These are phyloP conservation scores for Golubevia pallescens DNA, from an alignment of 1,284 basidiomycete species.

Conservation along the genomic window DNA sequence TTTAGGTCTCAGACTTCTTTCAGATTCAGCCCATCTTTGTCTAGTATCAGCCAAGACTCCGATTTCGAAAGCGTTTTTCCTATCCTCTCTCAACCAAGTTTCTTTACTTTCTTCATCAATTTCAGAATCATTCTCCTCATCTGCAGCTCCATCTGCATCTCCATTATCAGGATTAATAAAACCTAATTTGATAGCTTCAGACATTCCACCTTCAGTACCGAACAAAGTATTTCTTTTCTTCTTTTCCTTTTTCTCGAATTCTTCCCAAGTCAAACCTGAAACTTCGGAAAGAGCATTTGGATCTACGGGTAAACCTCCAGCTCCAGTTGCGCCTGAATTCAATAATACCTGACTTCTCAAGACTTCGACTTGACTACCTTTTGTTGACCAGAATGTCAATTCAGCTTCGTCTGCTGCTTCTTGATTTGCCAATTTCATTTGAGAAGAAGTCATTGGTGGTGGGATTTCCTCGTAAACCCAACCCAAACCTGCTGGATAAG, in stretches of 20 bases:
- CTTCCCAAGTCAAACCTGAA: not conserved
- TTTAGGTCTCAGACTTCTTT: not conserved
- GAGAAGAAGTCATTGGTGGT: not conserved
- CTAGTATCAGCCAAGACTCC: not conserved
- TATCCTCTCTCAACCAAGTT: not conserved
- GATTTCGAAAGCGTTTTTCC: not conserved
- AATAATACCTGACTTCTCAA: not conserved
- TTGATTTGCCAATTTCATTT: not conserved
- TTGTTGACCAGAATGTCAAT: not conserved
- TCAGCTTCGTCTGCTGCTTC: not conserved
- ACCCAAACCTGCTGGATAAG: not conserved
- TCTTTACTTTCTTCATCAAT: not conserved
- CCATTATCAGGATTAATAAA: not conserved
- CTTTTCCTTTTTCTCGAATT: slow-evolving; percentile 16
- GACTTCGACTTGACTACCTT: not conserved
- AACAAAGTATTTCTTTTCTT: slow-evolving; percentile 14
- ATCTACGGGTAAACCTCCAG: not conserved
- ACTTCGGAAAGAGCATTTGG: not conserved
- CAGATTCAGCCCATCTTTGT: not conserved
- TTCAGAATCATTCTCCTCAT: slow-evolving; percentile 10
- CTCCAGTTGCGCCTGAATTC: not conserved
- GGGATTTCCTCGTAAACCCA: not conserved
- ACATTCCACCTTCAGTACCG: not conserved
- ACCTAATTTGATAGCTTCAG: slow-evolving; percentile 13
- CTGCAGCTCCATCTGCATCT: not conserved